These are phyloP conservation scores for Chaetoceros tenuissimus DNA, from an alignment of 108 stramenopile genomes.

Conservation along the genomic window DNA sequence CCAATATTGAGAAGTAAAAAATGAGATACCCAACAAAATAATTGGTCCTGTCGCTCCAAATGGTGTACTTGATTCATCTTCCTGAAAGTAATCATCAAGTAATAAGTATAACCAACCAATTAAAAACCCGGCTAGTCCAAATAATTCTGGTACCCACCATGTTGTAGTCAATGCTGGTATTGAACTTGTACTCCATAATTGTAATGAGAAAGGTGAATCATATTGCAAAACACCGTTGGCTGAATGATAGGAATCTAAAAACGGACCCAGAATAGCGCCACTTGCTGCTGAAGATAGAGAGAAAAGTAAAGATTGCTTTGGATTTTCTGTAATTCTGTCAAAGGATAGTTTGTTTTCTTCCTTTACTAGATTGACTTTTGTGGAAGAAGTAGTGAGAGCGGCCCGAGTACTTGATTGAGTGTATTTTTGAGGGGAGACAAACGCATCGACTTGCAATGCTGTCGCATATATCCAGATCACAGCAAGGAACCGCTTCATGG, in stretches of 20 bases:
- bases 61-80: slow-evolving; percentile 1
- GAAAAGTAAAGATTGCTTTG: slow-evolving; percentile 28
- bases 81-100: slow-evolving; percentile 30
- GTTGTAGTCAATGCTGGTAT: slow-evolving; percentile 55
- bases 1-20: slow-evolving; percentile 87
- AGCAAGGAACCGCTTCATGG: no score
- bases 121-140: slow-evolving; percentile 74
- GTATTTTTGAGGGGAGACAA: no score
- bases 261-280: slow-evolving; percentile 77
- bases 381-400: no score
- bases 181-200: slow-evolving; percentile 34
- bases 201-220: slow-evolving; percentile 44
- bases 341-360: not conserved
- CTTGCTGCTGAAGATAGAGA: slow-evolving; percentile 48
- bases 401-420: no score
- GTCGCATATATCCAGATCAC: no score
- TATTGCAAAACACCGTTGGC: slow-evolving; percentile 72
- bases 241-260: slow-evolving; percentile 78
- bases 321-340: slow-evolving; percentile 11
- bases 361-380: no score
- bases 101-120: slow-evolving; percentile 81
- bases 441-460: no score
- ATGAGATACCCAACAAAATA: slow-evolving; percentile 61
- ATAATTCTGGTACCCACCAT: slow-evolving; percentile 80
- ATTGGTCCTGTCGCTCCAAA: slow-evolving; percentile 29